Percentiles rank a stretch among this genome's conserved stretches.
These are phyloP conservation scores for Metschnikowia cerradonensis DNA, from an alignment of 805 yeast genomes.

Conservation along the genomic window DNA sequence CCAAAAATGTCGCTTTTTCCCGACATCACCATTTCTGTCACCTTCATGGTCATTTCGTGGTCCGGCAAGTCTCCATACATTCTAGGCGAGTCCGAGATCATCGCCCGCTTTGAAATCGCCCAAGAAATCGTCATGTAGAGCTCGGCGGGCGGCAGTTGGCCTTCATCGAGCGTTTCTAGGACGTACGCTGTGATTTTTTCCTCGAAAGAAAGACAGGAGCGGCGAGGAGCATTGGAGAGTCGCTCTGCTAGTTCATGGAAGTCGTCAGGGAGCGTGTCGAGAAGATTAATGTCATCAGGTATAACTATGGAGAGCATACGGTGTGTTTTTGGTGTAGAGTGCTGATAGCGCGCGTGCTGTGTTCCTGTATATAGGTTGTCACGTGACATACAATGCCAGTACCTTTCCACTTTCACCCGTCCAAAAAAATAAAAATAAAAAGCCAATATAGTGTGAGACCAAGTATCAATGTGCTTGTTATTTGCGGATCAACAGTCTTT, in stretches of 20 bases:
- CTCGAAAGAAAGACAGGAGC: conserved; percentile 25
- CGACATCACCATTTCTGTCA: conserved; percentile 4
- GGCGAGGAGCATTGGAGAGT: background rate
- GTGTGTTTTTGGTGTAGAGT: background rate
- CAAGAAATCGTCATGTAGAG: conserved; percentile 5
- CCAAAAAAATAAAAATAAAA: no score
- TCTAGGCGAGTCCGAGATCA: background rate
- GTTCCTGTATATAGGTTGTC: background rate
- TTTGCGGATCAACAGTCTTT: no score
- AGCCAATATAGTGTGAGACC: no score
- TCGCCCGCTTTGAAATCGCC: background rate
- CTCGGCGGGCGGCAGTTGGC: conserved; percentile 1
- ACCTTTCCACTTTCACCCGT: no score
- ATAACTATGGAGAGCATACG: conserved; percentile 9
- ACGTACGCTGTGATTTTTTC: conserved; percentile 29
- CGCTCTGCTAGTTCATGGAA: background rate
- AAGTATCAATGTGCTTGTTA: no score
- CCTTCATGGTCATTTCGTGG: background rate
- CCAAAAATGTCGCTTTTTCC: conserved; percentile 3
- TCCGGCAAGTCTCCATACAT: background rate
- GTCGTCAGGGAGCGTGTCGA: background rate
- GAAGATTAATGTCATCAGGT: conserved; percentile 9
- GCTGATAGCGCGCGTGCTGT: background rate
- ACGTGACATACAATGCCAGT: background rate
- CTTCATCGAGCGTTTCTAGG: conserved; percentile 13